Conservation (phyloP, 169 alveolate species). For the Eimeria brunetti region DNA sequence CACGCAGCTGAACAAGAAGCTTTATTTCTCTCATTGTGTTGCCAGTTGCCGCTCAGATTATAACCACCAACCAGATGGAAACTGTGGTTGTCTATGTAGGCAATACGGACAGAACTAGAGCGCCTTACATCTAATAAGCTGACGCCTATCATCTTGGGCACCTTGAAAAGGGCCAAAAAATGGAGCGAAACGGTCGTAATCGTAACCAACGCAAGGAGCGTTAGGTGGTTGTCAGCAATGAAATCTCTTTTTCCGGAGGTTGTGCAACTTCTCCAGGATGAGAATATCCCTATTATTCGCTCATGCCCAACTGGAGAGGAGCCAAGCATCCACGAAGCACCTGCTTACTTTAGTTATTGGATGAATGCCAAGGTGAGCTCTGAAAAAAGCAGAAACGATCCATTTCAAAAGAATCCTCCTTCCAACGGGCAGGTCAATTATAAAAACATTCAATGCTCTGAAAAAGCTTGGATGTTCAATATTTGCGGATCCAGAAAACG, state of each 20-base stretch:
- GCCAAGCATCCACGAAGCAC: constrained; percentile 84
- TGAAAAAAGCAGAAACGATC: not conserved
- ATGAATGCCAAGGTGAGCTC: constrained; percentile 88
- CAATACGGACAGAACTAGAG: constrained; percentile 83
- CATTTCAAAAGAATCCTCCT: not conserved
- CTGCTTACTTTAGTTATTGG: constrained; percentile 89
- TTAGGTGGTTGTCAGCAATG: constrained; percentile 87
- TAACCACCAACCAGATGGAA: not conserved
- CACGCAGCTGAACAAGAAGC: not conserved
- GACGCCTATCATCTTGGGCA: constrained; percentile 83
- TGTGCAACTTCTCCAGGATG: constrained; percentile 82
- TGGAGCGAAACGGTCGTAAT: constrained; percentile 87
- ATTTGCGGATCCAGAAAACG: constrained; percentile 81
- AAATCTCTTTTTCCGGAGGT: constrained; percentile 89
- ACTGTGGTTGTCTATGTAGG: constrained; percentile 70
- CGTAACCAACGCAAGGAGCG: constrained; percentile 90
- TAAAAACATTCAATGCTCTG: not conserved
- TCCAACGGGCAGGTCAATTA: not conserved
- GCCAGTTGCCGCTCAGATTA: not conserved
- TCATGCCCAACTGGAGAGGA: constrained; percentile 87
- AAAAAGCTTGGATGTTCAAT: not conserved
- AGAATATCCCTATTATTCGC: constrained; percentile 86
- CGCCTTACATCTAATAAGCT: constrained; percentile 84
- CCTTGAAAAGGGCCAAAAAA: constrained; percentile 84
- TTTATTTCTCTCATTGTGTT: not conserved